These are phyloP conservation scores for Bromus sterilis DNA, from an alignment of 176 grass and related monocot genomes.

Conservation along the genomic window DNA sequence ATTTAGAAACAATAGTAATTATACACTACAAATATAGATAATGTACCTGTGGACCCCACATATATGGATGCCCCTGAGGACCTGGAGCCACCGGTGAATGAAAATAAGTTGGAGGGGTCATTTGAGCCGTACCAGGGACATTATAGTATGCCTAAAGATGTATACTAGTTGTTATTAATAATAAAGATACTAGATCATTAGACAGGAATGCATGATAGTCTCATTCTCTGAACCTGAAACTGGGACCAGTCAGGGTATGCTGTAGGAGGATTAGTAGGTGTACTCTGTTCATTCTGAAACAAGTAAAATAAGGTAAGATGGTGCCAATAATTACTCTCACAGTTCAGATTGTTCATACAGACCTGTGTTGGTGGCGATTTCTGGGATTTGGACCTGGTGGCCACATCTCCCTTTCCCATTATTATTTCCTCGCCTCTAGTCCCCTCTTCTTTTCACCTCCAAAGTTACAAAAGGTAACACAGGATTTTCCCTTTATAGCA, in stretches of 20 bases:
- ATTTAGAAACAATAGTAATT: background rate
- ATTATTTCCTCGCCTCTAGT: conserved; percentile 10
- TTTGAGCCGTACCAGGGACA: conserved; percentile 37
- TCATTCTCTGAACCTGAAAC: conserved; percentile 43
- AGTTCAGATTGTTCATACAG: conserved; percentile 19
- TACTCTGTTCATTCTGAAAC: conserved; percentile 46
- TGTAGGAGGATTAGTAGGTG: conserved; percentile 43
- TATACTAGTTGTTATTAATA: conserved; percentile 19
- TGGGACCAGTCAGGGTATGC: conserved; percentile 63
- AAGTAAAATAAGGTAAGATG: conserved; percentile 32
- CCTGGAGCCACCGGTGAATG: conserved; percentile 36
- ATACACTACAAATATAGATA: conserved; percentile 2
- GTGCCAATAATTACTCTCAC: background rate
- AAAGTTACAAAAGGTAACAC: background rate
- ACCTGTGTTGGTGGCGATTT: conserved; percentile 45
- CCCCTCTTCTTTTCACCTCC: conserved; percentile 18
- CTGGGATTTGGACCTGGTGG: conserved; percentile 51
- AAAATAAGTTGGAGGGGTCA: conserved; percentile 45
- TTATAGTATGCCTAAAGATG: conserved; percentile 51
- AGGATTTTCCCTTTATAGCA: conserved; percentile 9
- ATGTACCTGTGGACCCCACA: conserved; percentile 58
- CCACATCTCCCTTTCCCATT: conserved; percentile 57
- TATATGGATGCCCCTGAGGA: conserved; percentile 51
- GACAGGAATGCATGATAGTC: conserved; percentile 8
- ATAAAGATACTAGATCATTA: conserved; percentile 22